A percentile compares a stretch with the other conserved stretches of the same genome.
phyloP scores from a whole-genome alignment of 192 early-diverging fungal species.

The Coemansia sp. region DNA sequence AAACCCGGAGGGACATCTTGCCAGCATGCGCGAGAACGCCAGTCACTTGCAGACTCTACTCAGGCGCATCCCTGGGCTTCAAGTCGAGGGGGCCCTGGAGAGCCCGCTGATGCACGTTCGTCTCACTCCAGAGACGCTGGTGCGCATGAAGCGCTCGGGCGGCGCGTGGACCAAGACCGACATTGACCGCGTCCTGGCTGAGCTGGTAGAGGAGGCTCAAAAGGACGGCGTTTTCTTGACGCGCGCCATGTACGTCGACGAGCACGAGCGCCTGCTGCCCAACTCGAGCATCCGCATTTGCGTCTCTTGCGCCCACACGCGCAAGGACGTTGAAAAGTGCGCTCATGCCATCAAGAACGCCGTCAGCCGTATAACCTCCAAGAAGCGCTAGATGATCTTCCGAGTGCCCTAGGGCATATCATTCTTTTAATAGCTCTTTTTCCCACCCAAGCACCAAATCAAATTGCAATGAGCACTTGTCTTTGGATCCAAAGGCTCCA shows the following conservation, averaged over 20 bases:
- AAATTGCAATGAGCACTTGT: too few relatives aligned
- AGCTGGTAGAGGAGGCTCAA: constrained; percentile 78
- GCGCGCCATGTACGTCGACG: constrained; percentile 82
- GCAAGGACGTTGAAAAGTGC: constrained; percentile 86
- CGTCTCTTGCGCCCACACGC: constrained; percentile 71
- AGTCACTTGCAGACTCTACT: constrained; percentile 63
- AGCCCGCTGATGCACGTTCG: constrained; percentile 82
- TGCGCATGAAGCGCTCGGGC: constrained; percentile 70
- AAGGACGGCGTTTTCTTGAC: constrained; percentile 86
- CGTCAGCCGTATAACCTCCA: constrained; percentile 53
- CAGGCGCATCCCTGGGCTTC: constrained; percentile 53
- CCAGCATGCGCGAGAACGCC: constrained; percentile 66
- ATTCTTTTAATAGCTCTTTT: background rate
- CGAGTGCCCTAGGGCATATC: background rate
- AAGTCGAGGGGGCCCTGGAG: constrained; percentile 54
- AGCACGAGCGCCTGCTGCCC: constrained; percentile 77
- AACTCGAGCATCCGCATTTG: constrained; percentile 85
- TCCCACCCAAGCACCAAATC: too few relatives aligned
- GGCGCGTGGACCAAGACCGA: constrained; percentile 54
- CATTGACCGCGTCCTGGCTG: constrained; percentile 67
- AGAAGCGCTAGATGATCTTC: constrained; percentile 39
- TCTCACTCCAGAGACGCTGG: constrained; percentile 59
- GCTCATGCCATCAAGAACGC: constrained; percentile 78
- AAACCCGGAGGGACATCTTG: constrained; percentile 44
- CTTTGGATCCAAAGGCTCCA: too few relatives aligned